These are phyloP conservation scores for Tuctoria greenei DNA, from an alignment of 176 grass and related monocot genomes.

Conservation along the genomic window DNA sequence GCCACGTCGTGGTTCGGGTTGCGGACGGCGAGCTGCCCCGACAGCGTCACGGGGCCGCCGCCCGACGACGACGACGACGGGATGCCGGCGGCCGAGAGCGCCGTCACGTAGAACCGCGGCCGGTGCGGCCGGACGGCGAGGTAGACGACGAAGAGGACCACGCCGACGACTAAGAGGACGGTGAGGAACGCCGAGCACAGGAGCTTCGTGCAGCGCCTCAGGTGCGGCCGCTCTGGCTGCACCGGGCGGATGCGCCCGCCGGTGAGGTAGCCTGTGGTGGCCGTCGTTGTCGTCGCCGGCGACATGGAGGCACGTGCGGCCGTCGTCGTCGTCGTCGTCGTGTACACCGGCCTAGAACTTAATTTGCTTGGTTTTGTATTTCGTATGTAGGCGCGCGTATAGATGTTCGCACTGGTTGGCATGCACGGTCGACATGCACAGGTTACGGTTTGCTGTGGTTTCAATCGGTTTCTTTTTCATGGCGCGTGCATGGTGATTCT, in stretches of 20 bases:
- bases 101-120: slow-evolving; percentile 69
- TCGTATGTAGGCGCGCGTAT: neutral
- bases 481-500: slow-evolving; percentile 36
- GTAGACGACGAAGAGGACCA: slow-evolving; percentile 67
- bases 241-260: slow-evolving; percentile 23
- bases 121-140: slow-evolving; percentile 80
- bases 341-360: neutral
- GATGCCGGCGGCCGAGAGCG: slow-evolving; percentile 56
- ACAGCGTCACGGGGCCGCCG: slow-evolving; percentile 18
- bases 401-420: neutral
- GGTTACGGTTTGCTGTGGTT: neutral
- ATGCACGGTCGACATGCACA: slow-evolving; percentile 22
- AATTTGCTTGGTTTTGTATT: neutral
- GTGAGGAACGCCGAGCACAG: slow-evolving; percentile 76
- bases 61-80: no score
- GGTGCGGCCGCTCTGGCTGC: slow-evolving; percentile 35
- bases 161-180: slow-evolving; percentile 48
- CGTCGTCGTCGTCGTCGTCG: neutral
- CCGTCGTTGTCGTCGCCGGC: slow-evolving; percentile 15
- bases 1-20: slow-evolving; percentile 72
- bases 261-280: neutral
- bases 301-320: neutral
- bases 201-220: slow-evolving; percentile 47
- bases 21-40: slow-evolving; percentile 49
- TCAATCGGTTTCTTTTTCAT: slow-evolving; percentile 36